These are phyloP conservation scores for Peronospora belbahrii DNA, from an alignment of 352 stramenopile genomes.

Conservation along the genomic window DNA sequence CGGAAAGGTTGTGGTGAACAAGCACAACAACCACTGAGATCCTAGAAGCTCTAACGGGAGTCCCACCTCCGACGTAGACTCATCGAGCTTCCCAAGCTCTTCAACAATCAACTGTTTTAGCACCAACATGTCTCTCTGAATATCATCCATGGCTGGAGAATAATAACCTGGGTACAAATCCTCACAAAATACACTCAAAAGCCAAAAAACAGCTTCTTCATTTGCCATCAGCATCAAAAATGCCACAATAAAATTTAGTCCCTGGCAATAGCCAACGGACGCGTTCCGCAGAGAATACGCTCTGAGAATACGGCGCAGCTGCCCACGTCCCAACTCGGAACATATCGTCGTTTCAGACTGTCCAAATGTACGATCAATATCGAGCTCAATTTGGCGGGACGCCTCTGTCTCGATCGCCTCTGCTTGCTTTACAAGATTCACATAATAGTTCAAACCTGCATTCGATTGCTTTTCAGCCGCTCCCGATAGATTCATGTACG, in stretches of 20 bases:
- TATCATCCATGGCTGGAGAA: constrained; percentile 83
- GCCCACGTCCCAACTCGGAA: constrained; percentile 39
- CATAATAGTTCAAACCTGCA: constrained; percentile 43
- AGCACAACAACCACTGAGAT: constrained; percentile 86
- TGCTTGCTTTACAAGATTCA: constrained; percentile 34
- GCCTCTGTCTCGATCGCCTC: constrained; percentile 39
- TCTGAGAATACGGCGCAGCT: constrained; percentile 61
- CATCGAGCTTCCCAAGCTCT: constrained; percentile 63
- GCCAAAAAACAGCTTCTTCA: constrained; percentile 87
- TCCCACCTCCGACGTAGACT: constrained; percentile 67
- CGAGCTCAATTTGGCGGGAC: constrained; percentile 81
- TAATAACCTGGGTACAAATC: constrained; percentile 87
- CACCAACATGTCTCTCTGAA: constrained; percentile 86
- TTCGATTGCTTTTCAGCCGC: constrained; percentile 49
- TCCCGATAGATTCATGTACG: constrained; percentile 69
- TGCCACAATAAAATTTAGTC: constrained; percentile 86
- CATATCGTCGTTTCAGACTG: constrained; percentile 60
- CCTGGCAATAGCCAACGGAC: constrained; percentile 80
- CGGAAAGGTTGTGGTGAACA: constrained; percentile 88
- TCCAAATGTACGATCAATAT: constrained; percentile 83
- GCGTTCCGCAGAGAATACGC: constrained; percentile 79
- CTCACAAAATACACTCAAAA: constrained; percentile 83
- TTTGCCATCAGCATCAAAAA: constrained; percentile 73
- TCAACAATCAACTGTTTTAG: constrained; percentile 81
- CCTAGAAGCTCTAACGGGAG: constrained; percentile 83